phyloP scores from a whole-genome alignment of 805 yeast species.

The Candida peoriensis region DNA sequence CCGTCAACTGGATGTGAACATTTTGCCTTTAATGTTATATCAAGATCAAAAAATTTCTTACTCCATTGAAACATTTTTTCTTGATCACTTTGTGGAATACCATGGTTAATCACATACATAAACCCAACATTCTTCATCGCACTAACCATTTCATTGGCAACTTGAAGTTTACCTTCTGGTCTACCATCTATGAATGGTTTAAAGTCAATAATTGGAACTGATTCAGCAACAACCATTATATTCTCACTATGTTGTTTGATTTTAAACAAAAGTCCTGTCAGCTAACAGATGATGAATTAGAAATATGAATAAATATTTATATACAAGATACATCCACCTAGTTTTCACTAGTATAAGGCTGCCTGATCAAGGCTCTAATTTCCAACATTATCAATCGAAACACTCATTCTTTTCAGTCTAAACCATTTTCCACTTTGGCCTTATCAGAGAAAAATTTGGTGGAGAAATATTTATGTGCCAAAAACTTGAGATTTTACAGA shows the following conservation, averaged over 20 bases:
- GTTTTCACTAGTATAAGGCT: too few relatives aligned
- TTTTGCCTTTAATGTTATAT: slow-evolving; percentile 13
- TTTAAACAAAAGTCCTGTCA: neutral
- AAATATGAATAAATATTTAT: too few relatives aligned
- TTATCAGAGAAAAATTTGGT: too few relatives aligned
- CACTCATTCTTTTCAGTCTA: too few relatives aligned
- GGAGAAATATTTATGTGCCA: too few relatives aligned
- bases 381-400: too few relatives aligned
- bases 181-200: slow-evolving; percentile 23
- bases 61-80: slow-evolving; percentile 21
- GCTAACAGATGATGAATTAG: neutral
- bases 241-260: too few relatives aligned
- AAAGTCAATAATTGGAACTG: slow-evolving; percentile 27
- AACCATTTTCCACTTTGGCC: too few relatives aligned
- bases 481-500: too few relatives aligned
- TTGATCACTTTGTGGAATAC: slow-evolving; percentile 14
- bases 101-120: slow-evolving; percentile 23
- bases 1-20: slow-evolving; percentile 24
- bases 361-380: too few relatives aligned
- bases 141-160: slow-evolving; percentile 23
- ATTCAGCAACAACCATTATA: too few relatives aligned
- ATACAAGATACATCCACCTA: neutral
- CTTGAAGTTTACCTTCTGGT: slow-evolving; percentile 16
- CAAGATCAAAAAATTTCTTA: slow-evolving; percentile 14
- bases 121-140: slow-evolving; percentile 23